Evolutionary conservation across 2,329 filamentous ascomycete species (phyloP), one percentile per base, ranked within the genome.

Genomic region (Xylogone sp.): DNA sequence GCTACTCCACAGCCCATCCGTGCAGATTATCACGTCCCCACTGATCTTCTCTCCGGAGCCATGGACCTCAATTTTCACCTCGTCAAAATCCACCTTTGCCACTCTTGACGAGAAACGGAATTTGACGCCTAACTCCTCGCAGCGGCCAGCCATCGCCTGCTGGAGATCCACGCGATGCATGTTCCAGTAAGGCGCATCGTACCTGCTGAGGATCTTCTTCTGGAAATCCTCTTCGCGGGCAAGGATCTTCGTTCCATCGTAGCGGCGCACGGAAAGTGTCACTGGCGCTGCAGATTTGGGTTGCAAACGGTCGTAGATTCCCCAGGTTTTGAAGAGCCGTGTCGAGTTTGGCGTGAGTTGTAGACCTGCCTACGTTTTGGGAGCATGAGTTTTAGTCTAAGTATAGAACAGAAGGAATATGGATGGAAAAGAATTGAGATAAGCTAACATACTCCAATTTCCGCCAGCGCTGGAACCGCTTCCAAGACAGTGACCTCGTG

Each of bases 1-100:
- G 12, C 70, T 69, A 2, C 81, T 85, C 81, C 82, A 85, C 0
- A 87, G 66, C 0, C 84, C 84, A 55, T 88, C 85, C 0, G 83
- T 82, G 1, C 75, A 83, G 1, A 88, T 72, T 4, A 88, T 69
- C 6, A 87, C 65, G 57, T 87, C 81, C 2, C 73, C 78, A 0
- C 64, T 63, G 2, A 72, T 70, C 1, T 58, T 65, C 3, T 69
- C 65, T 0, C 58, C 58, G n/a, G n/a, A n/a, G 2, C 31, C 48
- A 10, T 58, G 54, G 5, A 63, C 45, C 21, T 45, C 60, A 2
- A 63, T 57, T 3, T 49, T 42, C 16, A 54, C 52, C 19, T 50
- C 54, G 4, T 51, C 50, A 42, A 63, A 62, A 52, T 62, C 59
- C 16, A 62, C 58, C 10, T 29, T 52, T 12, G 44, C 42, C 13